Evolutionary conservation across 441 rosid genomes (phyloP), one percentile per base, ranked within the genome.

Genomic region (Gossypium lobatum): DNA sequence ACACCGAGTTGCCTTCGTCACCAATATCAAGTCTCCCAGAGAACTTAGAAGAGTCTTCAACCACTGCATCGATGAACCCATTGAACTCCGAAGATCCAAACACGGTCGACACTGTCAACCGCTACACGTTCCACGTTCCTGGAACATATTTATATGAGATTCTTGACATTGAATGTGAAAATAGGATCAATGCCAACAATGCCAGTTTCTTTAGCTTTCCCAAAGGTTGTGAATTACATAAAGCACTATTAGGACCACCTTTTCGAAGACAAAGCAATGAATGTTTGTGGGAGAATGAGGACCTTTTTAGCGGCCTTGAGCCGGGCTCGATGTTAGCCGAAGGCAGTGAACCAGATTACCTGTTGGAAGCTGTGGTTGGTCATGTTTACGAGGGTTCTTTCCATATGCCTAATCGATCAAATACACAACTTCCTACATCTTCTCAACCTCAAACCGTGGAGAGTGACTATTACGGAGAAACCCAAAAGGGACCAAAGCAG

Each of bases 161-260:
- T 75, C 68, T 75, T 45, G 71, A 46, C 48, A 55, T n/a, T 59
- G 63, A 23, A 23, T 21, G 54, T 73, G 77, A 65, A 48, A 73
- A 70, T 39, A 61, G 45, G 45, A 37, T 1, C 45, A 37, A 37
- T 37, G 45, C 8, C 45, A 7, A 1, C 45, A 7, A 64, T 63
- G 46, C 26, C 0, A 70, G 73, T 76, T 78, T 80, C 58, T 78
- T 80, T 71, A 75, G 68, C 75, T 85, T 86, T 69, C 87, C 87
- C 13, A 4, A 39, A 31, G 84, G 82, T 16, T 74, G 75, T 25
- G 92, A 89, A 81, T 81, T 88, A 45, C 88, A 83, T 74, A 71
- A 87, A 73, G 91, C 84, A 11, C 83, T 85, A 23, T 83, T 85
- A 26, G 89, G 82, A 77, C 76, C 85, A 23, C 73, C 71, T 54